These are phyloP conservation scores for Tetratostichococcus sp. DNA, from an alignment of 139 green algal species.

Conservation along the genomic window DNA sequence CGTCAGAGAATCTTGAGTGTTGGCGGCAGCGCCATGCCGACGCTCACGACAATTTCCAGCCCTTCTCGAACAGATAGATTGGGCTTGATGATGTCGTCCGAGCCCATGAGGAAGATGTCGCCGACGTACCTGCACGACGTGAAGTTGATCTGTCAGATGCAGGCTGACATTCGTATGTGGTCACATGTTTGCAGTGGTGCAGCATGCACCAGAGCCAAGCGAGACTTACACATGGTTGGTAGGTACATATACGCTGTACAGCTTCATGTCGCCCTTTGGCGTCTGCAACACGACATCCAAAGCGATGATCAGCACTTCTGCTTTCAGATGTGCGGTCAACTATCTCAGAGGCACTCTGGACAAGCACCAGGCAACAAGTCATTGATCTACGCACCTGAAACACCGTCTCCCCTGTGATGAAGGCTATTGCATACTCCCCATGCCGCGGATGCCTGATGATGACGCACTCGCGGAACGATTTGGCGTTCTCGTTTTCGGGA, in stretches of 20 bases:
- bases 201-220: background rate
- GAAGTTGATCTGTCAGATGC: no score
- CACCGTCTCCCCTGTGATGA: constrained; percentile 83
- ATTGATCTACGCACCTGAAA: constrained; percentile 56
- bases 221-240: constrained; percentile 83
- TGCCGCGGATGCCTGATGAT: constrained; percentile 82
- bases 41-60: constrained; percentile 69
- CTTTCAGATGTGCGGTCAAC: no score
- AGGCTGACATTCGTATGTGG: no score
- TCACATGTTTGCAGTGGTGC: no score
- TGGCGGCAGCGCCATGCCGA: constrained; percentile 62
- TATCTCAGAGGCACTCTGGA: no score
- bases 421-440: constrained; percentile 88
- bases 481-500: constrained; percentile 65
- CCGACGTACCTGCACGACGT: constrained; percentile 64
- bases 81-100: constrained; percentile 82
- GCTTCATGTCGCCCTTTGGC: constrained; percentile 37
- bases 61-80: constrained; percentile 86
- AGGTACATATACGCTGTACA: constrained; percentile 83
- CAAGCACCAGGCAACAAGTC: no score
- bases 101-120: constrained; percentile 82
- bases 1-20: background rate
- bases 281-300: constrained; percentile 6
- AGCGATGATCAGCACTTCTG: no score
- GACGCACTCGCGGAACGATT: constrained; percentile 88